Evolutionary conservation across 495 filamentous ascomycete species (phyloP), one percentile per base, ranked within the genome.

Genomic region (Massariosphaeria phaeospora): DNA sequence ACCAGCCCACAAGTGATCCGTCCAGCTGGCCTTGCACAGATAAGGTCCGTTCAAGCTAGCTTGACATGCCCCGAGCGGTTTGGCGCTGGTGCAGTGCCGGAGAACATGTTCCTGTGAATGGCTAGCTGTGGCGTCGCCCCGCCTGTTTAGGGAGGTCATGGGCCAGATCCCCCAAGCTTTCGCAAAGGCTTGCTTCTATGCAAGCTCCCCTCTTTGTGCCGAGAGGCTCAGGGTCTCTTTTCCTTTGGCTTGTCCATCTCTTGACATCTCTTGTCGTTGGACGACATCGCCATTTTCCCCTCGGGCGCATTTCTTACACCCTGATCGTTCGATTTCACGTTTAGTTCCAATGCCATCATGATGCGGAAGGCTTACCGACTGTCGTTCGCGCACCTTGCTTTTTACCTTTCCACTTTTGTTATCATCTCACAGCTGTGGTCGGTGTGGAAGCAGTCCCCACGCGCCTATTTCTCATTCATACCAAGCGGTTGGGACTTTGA

Each of bases 401-500:
- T 51, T 18, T 58, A 39, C 27, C 36, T 58, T 9, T 35, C 34
- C 12, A 20, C 29, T 9, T 58, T 49, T 34, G 40, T 58, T 13
- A 46, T 58, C 12, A n/a, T 30, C 1, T 31, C 33, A 8, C 55
- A 51, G 30, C 26, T 58, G 10, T 52, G 38, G 39, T 38, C 46
- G 24, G 24, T 33, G n/a, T 57, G 53, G 53, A 40, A 18, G 33
- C 30, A 55, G 15, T 39, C 24, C 20, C 10, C 26, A 17, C 46
- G 30, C 25, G 13, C 8, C n/a, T 25, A 43, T 24, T 23, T 33
- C 17, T 23, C n/a, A 20, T 47, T 38, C 18, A 38, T 51, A 18
- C 55, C 27, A 5, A 44, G 47, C 12, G 20, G 12, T 7, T 58
- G 55, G 55, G 6, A 27, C 1, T 58, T 58, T 33, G 47, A 58